Conservation (phyloP, 257 asterid species). For the Nicotiana benthamiana region DNA sequence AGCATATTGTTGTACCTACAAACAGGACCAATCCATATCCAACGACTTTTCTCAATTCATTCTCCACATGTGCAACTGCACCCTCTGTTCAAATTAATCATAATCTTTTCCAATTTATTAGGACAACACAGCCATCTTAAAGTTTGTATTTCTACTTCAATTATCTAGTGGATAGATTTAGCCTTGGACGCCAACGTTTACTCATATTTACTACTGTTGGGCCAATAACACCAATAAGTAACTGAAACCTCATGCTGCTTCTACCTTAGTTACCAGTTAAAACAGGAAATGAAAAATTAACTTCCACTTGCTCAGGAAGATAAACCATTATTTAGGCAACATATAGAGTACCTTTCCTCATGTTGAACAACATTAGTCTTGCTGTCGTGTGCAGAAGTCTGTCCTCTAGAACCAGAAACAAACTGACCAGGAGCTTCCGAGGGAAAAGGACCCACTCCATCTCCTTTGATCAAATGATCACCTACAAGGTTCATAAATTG, state of each 20-base stretch:
- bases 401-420: constrained; percentile 32
- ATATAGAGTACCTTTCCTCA: constrained; percentile 52
- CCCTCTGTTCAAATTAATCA: not conserved
- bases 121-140: not conserved
- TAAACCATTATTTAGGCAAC: not conserved
- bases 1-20: not conserved
- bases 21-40: not conserved
- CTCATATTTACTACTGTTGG: not conserved
- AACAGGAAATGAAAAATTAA: not conserved
- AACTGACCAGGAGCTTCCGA: constrained; percentile 24
- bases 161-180: not conserved
- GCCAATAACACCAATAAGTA: not conserved
- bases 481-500: constrained; percentile 24
- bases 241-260: not conserved
- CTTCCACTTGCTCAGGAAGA: not conserved
- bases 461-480: constrained; percentile 30
- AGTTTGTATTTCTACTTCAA: not conserved
- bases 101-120: not conserved
- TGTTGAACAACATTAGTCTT: constrained; percentile 29
- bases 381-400: constrained; percentile 17
- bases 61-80: not conserved
- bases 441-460: constrained; percentile 24
- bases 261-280: not conserved
- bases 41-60: not conserved
- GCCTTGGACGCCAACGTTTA: not conserved